These are phyloP conservation scores for Moricandia moricandioides DNA, from an alignment of 345 rosid species.

Conservation along the genomic window DNA sequence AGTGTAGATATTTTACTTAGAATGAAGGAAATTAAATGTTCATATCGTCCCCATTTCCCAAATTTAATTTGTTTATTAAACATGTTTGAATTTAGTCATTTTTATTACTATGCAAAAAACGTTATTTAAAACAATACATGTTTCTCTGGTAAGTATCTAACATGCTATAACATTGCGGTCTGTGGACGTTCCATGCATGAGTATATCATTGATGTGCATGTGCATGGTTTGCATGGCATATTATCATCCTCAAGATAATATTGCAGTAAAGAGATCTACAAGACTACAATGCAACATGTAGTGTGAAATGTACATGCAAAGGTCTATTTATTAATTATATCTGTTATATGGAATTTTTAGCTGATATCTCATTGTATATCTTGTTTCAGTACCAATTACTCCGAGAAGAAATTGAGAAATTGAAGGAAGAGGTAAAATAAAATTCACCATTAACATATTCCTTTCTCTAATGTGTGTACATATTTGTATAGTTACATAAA, in stretches of 20 bases:
- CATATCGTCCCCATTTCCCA: not conserved
- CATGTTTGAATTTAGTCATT: not conserved
- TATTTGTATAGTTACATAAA: not conserved
- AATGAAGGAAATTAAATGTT: not conserved
- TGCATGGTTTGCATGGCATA: constrained; percentile 13
- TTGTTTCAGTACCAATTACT: constrained; percentile 56
- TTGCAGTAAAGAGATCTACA: not conserved
- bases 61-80: not conserved
- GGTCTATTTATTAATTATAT: not conserved
- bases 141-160: not conserved
- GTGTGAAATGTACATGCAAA: constrained; percentile 1
- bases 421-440: constrained; percentile 62
- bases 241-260: not conserved
- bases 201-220: not conserved
- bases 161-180: not conserved
- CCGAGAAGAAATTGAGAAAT: constrained; percentile 58
- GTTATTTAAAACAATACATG: not conserved
- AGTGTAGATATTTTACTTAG: not conserved
- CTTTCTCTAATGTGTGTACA: not conserved
- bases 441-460: constrained; percentile 34
- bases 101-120: not conserved
- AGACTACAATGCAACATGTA: not conserved
- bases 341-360: not conserved
- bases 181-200: constrained; percentile 3
- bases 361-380: not conserved